Conservation (phyloP, 129 eudicot genomes). For the Flaveria linearis region DNA sequence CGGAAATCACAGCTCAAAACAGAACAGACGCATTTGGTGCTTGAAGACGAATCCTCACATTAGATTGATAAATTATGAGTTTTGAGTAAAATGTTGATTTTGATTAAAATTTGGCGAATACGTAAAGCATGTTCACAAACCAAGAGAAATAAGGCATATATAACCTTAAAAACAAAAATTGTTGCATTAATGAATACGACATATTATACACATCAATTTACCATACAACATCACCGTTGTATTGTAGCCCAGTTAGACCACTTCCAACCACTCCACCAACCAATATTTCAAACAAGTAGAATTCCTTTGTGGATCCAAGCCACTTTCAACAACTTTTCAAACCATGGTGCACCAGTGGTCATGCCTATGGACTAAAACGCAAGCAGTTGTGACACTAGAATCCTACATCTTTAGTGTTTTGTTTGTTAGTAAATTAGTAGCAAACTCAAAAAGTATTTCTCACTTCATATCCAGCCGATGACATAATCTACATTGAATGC, state of each 20-base stretch:
- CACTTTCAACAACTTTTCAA: slow-evolving; percentile 23
- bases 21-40: no score
- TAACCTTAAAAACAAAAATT: not conserved
- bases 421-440: slow-evolving; percentile 25
- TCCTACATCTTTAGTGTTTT: slow-evolving; percentile 38
- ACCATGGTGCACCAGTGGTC: slow-evolving; percentile 26
- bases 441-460: slow-evolving; percentile 15
- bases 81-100: no score
- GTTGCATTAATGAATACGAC: slow-evolving; percentile 28
- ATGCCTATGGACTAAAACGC: slow-evolving; percentile 5
- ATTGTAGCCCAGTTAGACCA: slow-evolving; percentile 11
- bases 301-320: slow-evolving; percentile 15
- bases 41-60: no score
- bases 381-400: not conserved
- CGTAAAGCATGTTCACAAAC: not conserved
- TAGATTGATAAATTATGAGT: no score
- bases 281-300: slow-evolving; percentile 27
- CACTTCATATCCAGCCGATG: slow-evolving; percentile 8
- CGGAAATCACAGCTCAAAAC: no score
- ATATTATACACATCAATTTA: slow-evolving; percentile 44
- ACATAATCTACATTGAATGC: slow-evolving; percentile 62
- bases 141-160: not conserved
- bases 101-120: no score
- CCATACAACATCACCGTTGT: slow-evolving; percentile 44
- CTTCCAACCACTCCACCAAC: slow-evolving; percentile 35